Conservation (phyloP, 2,329 filamentous ascomycete genomes). For the Pseudopithomyces maydicus region DNA sequence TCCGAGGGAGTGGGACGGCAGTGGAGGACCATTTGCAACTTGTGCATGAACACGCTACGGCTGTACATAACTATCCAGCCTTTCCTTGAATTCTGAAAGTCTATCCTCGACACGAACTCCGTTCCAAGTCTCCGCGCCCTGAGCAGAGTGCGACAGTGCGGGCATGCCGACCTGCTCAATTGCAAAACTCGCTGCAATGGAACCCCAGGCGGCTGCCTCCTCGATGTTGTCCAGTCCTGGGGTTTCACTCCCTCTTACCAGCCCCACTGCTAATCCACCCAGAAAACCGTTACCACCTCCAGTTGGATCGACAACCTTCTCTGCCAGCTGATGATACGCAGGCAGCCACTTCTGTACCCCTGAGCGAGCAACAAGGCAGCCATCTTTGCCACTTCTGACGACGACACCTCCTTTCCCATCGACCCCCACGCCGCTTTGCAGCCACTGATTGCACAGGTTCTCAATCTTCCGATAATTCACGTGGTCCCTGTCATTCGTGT, state of each 20-base stretch:
- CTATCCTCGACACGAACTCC: constrained; percentile 49
- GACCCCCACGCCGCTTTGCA: constrained; percentile 41
- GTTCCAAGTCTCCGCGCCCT: constrained; percentile 58
- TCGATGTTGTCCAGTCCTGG: constrained; percentile 54
- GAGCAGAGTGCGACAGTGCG: constrained; percentile 45
- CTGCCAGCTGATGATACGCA: constrained; percentile 67
- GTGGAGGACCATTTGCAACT: constrained; percentile 18
- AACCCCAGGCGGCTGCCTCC: constrained; percentile 78
- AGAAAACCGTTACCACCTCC: constrained; percentile 93
- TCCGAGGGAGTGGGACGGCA: not conserved
- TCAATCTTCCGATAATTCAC: constrained; percentile 49
- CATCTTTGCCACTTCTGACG: constrained; percentile 72
- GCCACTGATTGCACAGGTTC: constrained; percentile 45
- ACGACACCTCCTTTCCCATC: constrained; percentile 62
- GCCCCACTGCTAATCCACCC: constrained; percentile 62
- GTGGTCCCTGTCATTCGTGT: constrained; percentile 36
- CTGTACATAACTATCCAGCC: constrained; percentile 46
- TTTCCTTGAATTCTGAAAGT: constrained; percentile 48
- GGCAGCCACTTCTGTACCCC: constrained; percentile 68
- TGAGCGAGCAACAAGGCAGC: constrained; percentile 61
- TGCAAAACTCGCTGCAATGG: constrained; percentile 84
- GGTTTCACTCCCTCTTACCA: constrained; percentile 59
- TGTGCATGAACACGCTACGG: constrained; percentile 33
- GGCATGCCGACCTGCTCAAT: constrained; percentile 95
- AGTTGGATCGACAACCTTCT: constrained; percentile 83